phyloP scores from a whole-genome alignment of 257 asterid genomes.

The Solanum piurae region DNA sequence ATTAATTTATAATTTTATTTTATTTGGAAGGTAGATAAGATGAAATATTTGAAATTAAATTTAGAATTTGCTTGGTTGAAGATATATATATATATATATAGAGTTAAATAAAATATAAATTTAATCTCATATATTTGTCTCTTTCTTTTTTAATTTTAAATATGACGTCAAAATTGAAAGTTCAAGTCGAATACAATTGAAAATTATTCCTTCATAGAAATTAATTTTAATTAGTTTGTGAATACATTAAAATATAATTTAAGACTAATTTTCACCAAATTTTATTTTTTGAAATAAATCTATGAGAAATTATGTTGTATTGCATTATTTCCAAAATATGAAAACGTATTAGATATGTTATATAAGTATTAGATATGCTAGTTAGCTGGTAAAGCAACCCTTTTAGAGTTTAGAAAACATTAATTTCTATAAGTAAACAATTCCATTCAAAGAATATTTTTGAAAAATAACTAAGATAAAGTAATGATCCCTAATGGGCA shows the following conservation, averaged over 20 bases:
- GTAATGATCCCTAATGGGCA: not conserved
- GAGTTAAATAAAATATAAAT: not conserved
- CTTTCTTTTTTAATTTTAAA: not conserved
- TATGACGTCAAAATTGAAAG: not conserved
- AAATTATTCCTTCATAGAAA: not conserved
- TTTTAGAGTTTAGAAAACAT: not conserved
- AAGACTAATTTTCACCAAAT: not conserved
- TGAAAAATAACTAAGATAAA: fast-evolving
- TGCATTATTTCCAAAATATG: not conserved
- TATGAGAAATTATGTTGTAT: not conserved
- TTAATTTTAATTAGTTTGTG: not conserved
- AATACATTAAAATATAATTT: not conserved
- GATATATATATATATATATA: too few species aligned
- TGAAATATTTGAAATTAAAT: not conserved
- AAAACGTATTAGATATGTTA: not conserved
- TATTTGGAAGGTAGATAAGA: not conserved
- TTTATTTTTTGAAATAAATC: not conserved
- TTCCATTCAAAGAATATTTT: not conserved
- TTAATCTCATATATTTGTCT: not conserved
- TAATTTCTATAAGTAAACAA: not conserved
- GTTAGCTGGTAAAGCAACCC: not conserved
- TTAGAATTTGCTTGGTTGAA: not conserved
- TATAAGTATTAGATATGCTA: not conserved
- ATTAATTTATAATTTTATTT: not conserved
- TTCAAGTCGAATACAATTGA: not conserved